Evolutionary conservation across 106 monocot genomes (phyloP).

Genomic region (Gastrodia elata): DNA sequence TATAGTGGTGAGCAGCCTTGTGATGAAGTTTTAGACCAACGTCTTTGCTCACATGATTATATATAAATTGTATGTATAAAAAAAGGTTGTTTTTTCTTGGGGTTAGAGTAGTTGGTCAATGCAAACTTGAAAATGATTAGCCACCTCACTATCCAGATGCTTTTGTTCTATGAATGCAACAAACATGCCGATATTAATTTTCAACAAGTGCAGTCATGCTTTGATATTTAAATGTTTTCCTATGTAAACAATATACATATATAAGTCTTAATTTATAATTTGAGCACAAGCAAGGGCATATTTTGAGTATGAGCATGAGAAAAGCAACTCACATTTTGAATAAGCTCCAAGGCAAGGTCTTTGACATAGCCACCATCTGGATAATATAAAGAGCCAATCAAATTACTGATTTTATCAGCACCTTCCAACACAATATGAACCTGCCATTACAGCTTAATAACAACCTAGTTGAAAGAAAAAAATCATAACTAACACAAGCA

Average conservation of each 20-base stretch:
- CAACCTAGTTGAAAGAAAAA: not conserved
- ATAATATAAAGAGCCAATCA: conserved; percentile 92
- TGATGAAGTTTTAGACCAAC: too few relatives aligned
- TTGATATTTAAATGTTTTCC: not conserved
- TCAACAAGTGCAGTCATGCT: not conserved
- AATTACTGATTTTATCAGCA: conserved; percentile 84
- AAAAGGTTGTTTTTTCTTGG: too few relatives aligned
- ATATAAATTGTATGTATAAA: too few relatives aligned
- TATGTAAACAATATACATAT: not conserved
- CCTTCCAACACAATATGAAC: conserved; percentile 92
- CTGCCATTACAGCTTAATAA: conserved; percentile 27
- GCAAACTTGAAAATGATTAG: too few relatives aligned
- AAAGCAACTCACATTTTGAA: conserved; percentile 59
- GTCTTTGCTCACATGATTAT: too few relatives aligned
- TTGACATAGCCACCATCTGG: conserved; percentile 84
- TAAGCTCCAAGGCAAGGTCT: conserved; percentile 77
- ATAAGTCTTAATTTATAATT: too few relatives aligned
- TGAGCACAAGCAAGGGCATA: not conserved
- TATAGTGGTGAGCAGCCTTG: too few relatives aligned
- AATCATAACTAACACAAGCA: not conserved
- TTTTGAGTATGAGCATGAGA: not conserved
- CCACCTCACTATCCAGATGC: not conserved
- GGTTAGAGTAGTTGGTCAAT: too few relatives aligned
- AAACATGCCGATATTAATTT: conserved; percentile 1
- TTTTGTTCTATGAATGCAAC: not conserved